These are phyloP conservation scores for Cucurbita maxima DNA, from an alignment of 306 rosid species.

Conservation along the genomic window DNA sequence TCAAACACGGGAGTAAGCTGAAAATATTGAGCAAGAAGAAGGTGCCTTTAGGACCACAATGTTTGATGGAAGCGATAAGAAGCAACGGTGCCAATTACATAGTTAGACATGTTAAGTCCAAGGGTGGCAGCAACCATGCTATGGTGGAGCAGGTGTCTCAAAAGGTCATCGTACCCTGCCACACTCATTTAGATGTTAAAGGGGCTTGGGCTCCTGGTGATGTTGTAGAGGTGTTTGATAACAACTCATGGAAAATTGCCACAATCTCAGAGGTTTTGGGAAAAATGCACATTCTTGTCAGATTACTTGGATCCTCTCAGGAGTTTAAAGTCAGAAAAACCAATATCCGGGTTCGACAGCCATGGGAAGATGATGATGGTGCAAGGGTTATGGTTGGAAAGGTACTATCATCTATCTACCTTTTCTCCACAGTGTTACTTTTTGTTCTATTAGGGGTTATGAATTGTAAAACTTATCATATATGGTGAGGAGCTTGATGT, in stretches of 20 bases:
- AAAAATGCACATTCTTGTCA: conserved; percentile 33
- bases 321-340: conserved; percentile 57
- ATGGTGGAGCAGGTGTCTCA: conserved; percentile 39
- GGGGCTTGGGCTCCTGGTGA: conserved; percentile 65
- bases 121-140: conserved; percentile 18
- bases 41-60: conserved; percentile 70
- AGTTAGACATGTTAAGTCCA: conserved; percentile 43
- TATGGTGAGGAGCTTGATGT: background rate
- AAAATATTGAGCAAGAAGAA: conserved; percentile 60
- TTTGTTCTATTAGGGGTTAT: background rate
- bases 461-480: background rate
- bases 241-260: conserved; percentile 85
- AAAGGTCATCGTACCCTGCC: conserved; percentile 58
- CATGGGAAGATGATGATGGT: background rate
- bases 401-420: conserved; percentile 29
- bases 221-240: conserved; percentile 67
- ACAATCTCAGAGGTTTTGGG: conserved; percentile 53
- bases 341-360: conserved; percentile 40
- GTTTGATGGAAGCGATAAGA: conserved; percentile 47
- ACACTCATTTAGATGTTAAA: conserved; percentile 30
- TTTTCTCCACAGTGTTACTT: background rate
- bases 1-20: conserved; percentile 41
- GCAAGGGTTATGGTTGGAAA: conserved; percentile 56
- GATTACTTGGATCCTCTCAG: conserved; percentile 68
- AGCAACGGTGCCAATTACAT: conserved; percentile 45